Base-by-base conservation (phyloP, 2,329 filamentous ascomycete genomes). In the Colletotrichum brevisporum region DNA sequence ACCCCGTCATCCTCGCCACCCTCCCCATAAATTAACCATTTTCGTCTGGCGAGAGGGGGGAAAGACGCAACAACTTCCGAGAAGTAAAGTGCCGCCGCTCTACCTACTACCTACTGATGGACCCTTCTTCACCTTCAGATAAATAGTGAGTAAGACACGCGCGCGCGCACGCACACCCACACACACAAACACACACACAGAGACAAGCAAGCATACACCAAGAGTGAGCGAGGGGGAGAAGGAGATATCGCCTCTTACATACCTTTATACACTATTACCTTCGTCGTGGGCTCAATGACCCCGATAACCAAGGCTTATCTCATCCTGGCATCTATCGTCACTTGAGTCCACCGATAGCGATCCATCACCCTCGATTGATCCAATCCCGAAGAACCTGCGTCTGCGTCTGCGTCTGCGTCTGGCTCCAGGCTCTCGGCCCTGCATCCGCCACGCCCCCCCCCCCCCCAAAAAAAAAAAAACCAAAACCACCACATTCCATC, bases 281-380 rank as follows among this genome's bases (percentile, higher is more conserved):
- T 54, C 54, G 27, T 31, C 41, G 43, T 53, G n/a, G 73, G 73
- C 75, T 81, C 81, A 84, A 88, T 89, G 86, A 88, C 85, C 82
- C 82, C 81, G 83, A 87, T 86, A 86, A 86, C 83, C 80, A 81
- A 83, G 79, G 82, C 85, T 86, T 87, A 88, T 88, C 85, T 88
- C 75, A 82, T 86, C 78, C 81, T 86, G 74, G 81, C 79, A 78
- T 84, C 85, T 71, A 83, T 87, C 78, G 79, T 86, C 78, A 86
- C 85, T 78, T 86, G 75, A 86, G 77, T 43, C 57, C 63, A 57
- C 67, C 63, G 64, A 63, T 58, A 58, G 27, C 64, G 71, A 72
- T 64, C 67, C 60, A 68, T 67, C 71, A 67, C 58, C 56, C 51
- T 56, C 67, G 55, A 57, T n/a, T 51, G 59, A 26, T 69, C 63